Percentiles rank a stretch among this genome's conserved stretches.
These are phyloP conservation scores for Cupressus sempervirens DNA, from an alignment of 75 land plant genomes.

Conservation along the genomic window DNA sequence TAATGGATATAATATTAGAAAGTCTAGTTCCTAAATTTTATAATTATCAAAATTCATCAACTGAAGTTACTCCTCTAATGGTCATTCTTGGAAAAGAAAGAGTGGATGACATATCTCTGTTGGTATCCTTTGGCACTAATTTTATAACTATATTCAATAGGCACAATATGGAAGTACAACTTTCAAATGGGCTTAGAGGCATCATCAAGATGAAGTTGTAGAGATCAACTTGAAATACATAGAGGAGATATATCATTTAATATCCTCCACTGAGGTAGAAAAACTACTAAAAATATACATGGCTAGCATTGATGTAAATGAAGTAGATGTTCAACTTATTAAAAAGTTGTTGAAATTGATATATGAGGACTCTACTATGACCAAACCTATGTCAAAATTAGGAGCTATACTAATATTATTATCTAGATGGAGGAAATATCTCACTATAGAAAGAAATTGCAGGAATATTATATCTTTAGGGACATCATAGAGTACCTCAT, in stretches of 20 bases:
- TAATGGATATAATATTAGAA: conserved; percentile 56
- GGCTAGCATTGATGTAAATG: conserved; percentile 58
- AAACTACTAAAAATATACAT: conserved; percentile 64
- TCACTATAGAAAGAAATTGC: conserved; percentile 51
- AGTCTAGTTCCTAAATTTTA: conserved; percentile 33
- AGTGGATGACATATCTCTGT: conserved; percentile 71
- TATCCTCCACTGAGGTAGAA: conserved; percentile 33
- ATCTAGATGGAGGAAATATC: conserved; percentile 96
- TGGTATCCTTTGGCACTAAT: conserved; percentile 77
- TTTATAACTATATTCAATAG: conserved; percentile 38
- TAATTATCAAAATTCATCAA: conserved; percentile 79
- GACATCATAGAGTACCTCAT: conserved; percentile 68
- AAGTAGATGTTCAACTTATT: conserved; percentile 68
- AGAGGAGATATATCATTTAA: conserved; percentile 22
- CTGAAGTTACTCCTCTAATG: conserved; percentile 84
- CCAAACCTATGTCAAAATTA: conserved; percentile 32
- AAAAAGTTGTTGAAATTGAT: conserved; percentile 60
- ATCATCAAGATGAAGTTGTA: conserved; percentile 51
- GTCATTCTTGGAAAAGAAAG: conserved; percentile 88
- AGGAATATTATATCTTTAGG: conserved; percentile 44
- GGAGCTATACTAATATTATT: conserved; percentile 89
- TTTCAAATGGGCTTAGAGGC: conserved; percentile 58
- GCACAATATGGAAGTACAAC: conserved; percentile 71
- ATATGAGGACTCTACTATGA: conserved; percentile 25
- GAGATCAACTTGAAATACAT: conserved; percentile 48